These are phyloP conservation scores for Neohortaea acidophila DNA, from an alignment of 495 filamentous ascomycete species.

Conservation along the genomic window DNA sequence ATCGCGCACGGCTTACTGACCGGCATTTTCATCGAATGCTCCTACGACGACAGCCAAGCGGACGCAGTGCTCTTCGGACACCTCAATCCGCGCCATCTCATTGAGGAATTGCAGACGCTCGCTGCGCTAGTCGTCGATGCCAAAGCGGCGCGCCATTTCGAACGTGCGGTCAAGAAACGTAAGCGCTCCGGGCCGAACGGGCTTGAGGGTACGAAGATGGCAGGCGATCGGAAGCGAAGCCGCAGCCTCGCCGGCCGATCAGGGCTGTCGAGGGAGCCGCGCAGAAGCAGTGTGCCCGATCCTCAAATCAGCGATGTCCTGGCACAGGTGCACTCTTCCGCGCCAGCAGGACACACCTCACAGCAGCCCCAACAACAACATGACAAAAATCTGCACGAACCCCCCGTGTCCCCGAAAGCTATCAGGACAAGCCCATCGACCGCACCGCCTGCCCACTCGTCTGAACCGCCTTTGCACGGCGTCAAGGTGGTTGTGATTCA, in stretches of 20 bases:
- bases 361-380: background rate
- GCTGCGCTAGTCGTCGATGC: constrained; percentile 46
- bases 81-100: constrained; percentile 64
- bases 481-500: constrained; percentile 33
- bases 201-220: background rate
- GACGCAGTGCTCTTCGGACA: constrained; percentile 75
- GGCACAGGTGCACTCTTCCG: background rate
- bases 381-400: background rate
- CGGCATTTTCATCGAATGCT: constrained; percentile 91
- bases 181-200: constrained; percentile 20
- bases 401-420: constrained; percentile 1
- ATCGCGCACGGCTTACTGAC: constrained; percentile 50
- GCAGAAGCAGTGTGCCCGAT: constrained; percentile 7
- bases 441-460: background rate
- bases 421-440: background rate
- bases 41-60: constrained; percentile 61
- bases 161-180: constrained; percentile 22
- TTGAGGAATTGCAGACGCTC: constrained; percentile 57
- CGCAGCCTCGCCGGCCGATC: constrained; percentile 8
- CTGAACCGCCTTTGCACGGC: constrained; percentile 34
- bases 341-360: background rate
- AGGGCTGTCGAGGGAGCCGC: background rate
- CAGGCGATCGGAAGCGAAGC: constrained; percentile 13
- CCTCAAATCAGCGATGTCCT: constrained; percentile 1
- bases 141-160: constrained; percentile 19